Evolutionary conservation across 2,329 filamentous ascomycete species (phyloP).

Genomic region (Hymenoscyphus infarciens): DNA sequence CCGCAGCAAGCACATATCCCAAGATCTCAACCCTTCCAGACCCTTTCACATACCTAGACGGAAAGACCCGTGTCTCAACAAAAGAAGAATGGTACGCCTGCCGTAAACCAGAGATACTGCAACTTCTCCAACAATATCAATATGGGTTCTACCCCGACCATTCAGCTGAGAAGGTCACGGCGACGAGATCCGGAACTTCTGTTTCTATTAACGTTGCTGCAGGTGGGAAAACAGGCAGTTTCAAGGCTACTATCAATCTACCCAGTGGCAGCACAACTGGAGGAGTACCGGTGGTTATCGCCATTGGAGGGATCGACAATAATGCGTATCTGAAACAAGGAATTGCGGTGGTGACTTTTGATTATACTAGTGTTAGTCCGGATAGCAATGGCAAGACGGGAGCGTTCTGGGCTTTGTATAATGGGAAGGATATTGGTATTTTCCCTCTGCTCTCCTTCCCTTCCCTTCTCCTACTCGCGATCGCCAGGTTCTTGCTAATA

Average conservation of each 20-base stretch:
- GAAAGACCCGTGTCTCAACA: constrained; percentile 41
- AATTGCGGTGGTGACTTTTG: constrained; percentile 48
- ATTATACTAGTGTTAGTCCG: constrained; percentile 46
- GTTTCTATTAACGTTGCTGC: constrained; percentile 42
- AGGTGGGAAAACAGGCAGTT: constrained; percentile 43
- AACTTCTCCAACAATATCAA: constrained; percentile 49
- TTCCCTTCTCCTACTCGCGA: neutral
- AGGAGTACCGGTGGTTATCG: constrained; percentile 45
- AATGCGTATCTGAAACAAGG: constrained; percentile 45
- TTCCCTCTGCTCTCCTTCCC: constrained; percentile 6
- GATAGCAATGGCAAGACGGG: constrained; percentile 49
- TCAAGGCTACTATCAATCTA: constrained; percentile 42
- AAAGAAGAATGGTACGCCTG: constrained; percentile 47
- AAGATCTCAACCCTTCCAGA: constrained; percentile 20
- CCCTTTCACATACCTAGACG: constrained; percentile 34
- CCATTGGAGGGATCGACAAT: constrained; percentile 48
- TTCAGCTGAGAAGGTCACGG: constrained; percentile 43
- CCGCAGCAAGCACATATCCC: constrained; percentile 16
- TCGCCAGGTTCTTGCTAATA: neutral
- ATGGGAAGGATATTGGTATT: constrained; percentile 46
- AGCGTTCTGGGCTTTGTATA: constrained; percentile 48
- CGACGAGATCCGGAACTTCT: constrained; percentile 44
- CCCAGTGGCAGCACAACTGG: constrained; percentile 36
- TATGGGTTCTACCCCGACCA: constrained; percentile 51
- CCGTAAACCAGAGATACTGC: constrained; percentile 48